These are phyloP conservation scores for Trichophyton equinum DNA, from an alignment of 2,329 filamentous ascomycete species.

Conservation along the genomic window DNA sequence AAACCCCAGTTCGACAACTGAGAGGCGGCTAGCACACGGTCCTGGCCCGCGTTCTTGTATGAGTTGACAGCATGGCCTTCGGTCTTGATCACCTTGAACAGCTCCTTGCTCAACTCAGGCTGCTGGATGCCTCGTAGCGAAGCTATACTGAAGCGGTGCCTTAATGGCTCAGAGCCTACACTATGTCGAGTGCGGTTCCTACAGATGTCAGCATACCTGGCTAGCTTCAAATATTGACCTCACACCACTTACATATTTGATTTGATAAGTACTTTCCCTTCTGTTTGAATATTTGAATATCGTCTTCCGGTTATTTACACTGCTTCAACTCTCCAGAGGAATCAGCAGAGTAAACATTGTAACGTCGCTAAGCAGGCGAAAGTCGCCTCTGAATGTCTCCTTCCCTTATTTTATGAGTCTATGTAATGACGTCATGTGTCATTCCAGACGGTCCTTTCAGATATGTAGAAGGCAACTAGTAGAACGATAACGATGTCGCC, in stretches of 20 bases:
- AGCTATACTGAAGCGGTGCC: conserved; percentile 69
- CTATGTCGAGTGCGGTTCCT: conserved; percentile 30
- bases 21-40: conserved; percentile 70
- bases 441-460: background rate
- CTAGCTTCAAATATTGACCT: background rate
- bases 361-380: background rate
- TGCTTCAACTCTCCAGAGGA: background rate
- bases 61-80: conserved; percentile 79
- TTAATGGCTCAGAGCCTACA: conserved; percentile 28
- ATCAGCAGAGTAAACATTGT: background rate
- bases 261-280: background rate
- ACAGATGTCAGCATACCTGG: background rate
- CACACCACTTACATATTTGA: background rate
- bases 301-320: background rate
- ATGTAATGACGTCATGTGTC: background rate
- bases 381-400: background rate
- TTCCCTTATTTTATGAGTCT: background rate
- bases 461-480: background rate
- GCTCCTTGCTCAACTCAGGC: conserved; percentile 75
- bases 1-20: conserved; percentile 97
- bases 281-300: background rate
- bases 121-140: conserved; percentile 76
- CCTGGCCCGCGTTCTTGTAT: conserved; percentile 72
- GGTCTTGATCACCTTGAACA: conserved; percentile 88
- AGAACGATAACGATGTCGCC: too few species aligned